Conservation (phyloP, 495 filamentous ascomycete species). For the Bacidia rubella region DNA sequence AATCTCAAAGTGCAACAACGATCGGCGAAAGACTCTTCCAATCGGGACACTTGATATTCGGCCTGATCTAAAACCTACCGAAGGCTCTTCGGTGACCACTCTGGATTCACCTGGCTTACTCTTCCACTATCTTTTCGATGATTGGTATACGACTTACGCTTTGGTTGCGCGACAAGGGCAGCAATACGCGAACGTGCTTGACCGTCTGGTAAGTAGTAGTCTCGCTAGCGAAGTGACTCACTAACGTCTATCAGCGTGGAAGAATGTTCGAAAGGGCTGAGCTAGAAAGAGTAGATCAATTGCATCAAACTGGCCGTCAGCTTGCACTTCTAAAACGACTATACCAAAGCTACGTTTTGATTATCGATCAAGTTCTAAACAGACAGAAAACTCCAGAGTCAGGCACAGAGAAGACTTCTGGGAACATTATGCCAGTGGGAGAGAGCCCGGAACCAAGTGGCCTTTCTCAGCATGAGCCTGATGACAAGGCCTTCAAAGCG, state of each 20-base stretch:
- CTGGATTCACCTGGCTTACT: conserved; percentile 60
- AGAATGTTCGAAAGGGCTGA: conserved; percentile 46
- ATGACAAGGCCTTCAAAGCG: conserved; percentile 35
- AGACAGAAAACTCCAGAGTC: conserved; percentile 28
- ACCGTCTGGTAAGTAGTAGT: conserved; percentile 36
- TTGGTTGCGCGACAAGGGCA: conserved; percentile 48
- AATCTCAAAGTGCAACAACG: conserved; percentile 35
- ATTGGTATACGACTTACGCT: conserved; percentile 60
- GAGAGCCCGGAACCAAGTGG: too few relatives aligned
- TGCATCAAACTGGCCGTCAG: conserved; percentile 58
- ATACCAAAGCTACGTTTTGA: conserved; percentile 65
- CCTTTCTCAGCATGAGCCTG: too few relatives aligned
- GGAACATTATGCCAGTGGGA: too few relatives aligned
- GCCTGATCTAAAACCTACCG: conserved; percentile 16
- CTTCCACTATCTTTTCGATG: conserved; percentile 81
- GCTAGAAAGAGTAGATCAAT: conserved; percentile 51
- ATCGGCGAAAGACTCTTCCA: conserved; percentile 16
- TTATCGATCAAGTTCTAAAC: conserved; percentile 60
- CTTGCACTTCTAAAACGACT: conserved; percentile 57
- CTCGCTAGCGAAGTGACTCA: conserved; percentile 7
- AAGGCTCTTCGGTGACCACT: conserved; percentile 29
- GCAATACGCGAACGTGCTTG: conserved; percentile 44
- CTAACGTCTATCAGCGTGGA: conserved; percentile 26
- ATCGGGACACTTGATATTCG: conserved; percentile 29
- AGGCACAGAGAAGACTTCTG: too few relatives aligned